These are phyloP conservation scores for Sclerotinia nivalis DNA, from an alignment of 2,329 filamentous ascomycete genomes.

Conservation along the genomic window DNA sequence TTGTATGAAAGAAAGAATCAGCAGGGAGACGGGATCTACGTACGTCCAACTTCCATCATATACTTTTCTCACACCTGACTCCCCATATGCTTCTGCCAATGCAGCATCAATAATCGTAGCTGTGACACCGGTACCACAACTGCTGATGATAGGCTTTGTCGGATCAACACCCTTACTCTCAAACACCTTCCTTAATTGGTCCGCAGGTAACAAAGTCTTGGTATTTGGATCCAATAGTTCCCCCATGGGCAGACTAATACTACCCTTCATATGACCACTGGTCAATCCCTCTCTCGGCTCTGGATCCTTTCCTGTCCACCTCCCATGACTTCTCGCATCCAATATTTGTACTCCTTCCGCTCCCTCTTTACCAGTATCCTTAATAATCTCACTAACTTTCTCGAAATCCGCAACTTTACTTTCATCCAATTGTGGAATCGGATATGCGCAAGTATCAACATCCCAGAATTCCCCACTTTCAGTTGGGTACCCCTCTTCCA, in stretches of 20 bases:
- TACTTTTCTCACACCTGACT: conserved; percentile 66
- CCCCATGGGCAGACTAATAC: conserved; percentile 78
- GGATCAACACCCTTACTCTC: conserved; percentile 77
- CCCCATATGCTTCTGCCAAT: conserved; percentile 74
- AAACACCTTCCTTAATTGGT: conserved; percentile 75
- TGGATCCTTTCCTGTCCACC: conserved; percentile 79
- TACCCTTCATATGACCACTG: conserved; percentile 89
- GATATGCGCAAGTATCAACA: conserved; percentile 65
- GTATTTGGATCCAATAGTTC: conserved; percentile 79
- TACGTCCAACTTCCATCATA: conserved; percentile 99
- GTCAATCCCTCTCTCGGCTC: conserved; percentile 85
- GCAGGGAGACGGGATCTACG: conserved; percentile 47
- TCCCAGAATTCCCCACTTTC: conserved; percentile 76
- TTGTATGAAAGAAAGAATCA: background rate
- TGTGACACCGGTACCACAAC: conserved; percentile 92
- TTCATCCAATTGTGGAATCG: conserved; percentile 58
- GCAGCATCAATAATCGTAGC: conserved; percentile 89
- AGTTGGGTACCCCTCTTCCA: conserved; percentile 76
- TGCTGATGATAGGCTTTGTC: conserved; percentile 77
- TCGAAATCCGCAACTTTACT: conserved; percentile 77
- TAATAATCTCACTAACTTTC: conserved; percentile 74
- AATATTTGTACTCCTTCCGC: conserved; percentile 82
- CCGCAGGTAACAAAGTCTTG: conserved; percentile 73
- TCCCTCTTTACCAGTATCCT: conserved; percentile 79
- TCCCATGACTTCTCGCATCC: conserved; percentile 77